Base-by-base conservation (phyloP, 164 flowering plant species). In the Annona squamosa region DNA sequence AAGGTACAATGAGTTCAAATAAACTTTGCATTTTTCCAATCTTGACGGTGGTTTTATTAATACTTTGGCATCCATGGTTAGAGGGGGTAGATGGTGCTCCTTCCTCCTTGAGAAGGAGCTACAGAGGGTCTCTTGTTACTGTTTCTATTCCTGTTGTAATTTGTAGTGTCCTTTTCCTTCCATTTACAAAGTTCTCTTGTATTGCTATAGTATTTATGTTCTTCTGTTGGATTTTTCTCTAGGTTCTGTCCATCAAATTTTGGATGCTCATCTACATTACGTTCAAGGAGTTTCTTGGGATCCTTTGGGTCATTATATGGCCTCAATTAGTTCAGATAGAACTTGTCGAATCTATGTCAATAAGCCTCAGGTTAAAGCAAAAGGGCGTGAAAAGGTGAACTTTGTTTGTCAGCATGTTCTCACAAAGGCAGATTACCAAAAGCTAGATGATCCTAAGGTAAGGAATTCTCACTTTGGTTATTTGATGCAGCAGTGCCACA, bases 221-320 rank as follows among this genome's bases (percentile, higher is more conserved):
- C 18, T 72, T 42, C 13, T 4, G 19, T 17, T 41, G 17, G 41
- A 45, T 48, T 45, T 26, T 13, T 62, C 48, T 76, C 72, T 84
- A 96, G 99, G 98, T 74, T 87, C 97, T 66, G 97, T 90, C 45
- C 89, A 85, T 81, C 99, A 96, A 86, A 91, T 90, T 81, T 81
- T 96, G 84, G 98, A 93, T 82, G 86, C 84, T 45, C 98, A 96
- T 86, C 76, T 74, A 71, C 98, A 96, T 85, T 96, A 96, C 83
- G 99, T 96, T 76, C 99, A 96, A 81, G 99, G 99, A 66, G 99
- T 93, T 48, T 91, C 99, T 62, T 96, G 97, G 97, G 98, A 96
- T 76, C 99, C 99, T 43, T 76, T 89, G 81, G 81, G 80, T 48
- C 91, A 88, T 65, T 96, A 87, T 84, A 84, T 83, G 73, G 97